A percentile compares a stretch with the other conserved stretches of the same genome.
These are phyloP conservation scores for Mucuna pruriens DNA, from an alignment of 306 rosid species.

Conservation along the genomic window DNA sequence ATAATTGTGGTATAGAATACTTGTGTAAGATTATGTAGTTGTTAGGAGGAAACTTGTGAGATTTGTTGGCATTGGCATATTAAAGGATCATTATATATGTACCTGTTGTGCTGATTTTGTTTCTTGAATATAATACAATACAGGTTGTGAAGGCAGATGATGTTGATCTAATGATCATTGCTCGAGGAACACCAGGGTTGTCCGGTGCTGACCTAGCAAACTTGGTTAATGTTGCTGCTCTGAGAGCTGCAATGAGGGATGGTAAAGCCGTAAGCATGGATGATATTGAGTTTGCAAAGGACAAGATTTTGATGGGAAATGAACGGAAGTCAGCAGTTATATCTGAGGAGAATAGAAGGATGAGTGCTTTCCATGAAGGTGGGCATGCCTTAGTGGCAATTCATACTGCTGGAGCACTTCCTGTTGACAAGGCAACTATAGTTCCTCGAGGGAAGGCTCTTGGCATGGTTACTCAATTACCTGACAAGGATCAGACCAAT, in stretches of 20 bases:
- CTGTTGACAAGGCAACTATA: slow-evolving; percentile 92
- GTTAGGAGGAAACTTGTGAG: too few relatives aligned
- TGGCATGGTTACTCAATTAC: slow-evolving; percentile 89
- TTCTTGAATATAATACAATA: slow-evolving; percentile 11
- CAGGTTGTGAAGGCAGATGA: slow-evolving; percentile 86
- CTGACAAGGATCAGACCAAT: slow-evolving; percentile 77
- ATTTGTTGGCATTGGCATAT: too few relatives aligned
- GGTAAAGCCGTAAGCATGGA: slow-evolving; percentile 83
- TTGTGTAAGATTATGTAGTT: too few relatives aligned
- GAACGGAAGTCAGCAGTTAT: slow-evolving; percentile 87
- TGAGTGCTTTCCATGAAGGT: slow-evolving; percentile 88
- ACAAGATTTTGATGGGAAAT: slow-evolving; percentile 93
- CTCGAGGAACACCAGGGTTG: slow-evolving; percentile 88
- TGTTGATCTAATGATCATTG: slow-evolving; percentile 81
- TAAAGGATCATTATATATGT: too few relatives aligned
- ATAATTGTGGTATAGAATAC: too few relatives aligned
- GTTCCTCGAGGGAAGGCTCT: slow-evolving; percentile 92
- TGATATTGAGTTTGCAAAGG: slow-evolving; percentile 88
- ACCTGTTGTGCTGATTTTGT: neutral
- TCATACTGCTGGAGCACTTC: slow-evolving; percentile 83
- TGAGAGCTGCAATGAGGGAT: slow-evolving; percentile 92
- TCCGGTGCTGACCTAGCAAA: slow-evolving; percentile 96
- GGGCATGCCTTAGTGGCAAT: slow-evolving; percentile 95
- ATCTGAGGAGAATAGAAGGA: slow-evolving; percentile 70
- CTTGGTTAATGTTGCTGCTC: slow-evolving; percentile 84